Conservation (phyloP, 2,329 filamentous ascomycete genomes). For the Talaromyces marneffei region DNA sequence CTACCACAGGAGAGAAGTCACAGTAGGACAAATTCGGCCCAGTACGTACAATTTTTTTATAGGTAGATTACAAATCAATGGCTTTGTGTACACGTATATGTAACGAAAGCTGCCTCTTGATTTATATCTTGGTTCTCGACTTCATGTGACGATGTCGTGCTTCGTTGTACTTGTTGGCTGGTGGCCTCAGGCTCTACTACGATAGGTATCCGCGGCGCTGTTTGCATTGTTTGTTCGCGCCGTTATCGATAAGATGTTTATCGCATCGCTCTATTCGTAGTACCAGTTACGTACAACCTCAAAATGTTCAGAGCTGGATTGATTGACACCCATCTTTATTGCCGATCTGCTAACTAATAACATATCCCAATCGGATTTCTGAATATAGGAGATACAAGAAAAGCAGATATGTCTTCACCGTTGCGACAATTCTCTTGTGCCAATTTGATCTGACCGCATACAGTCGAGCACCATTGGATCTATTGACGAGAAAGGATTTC, state of each 20-base stretch:
- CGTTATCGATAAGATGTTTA: not conserved
- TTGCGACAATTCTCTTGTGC: not conserved
- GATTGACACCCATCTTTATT: not conserved
- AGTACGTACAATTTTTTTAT: not conserved
- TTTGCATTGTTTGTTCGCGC: constrained; percentile 9
- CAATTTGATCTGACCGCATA: not conserved
- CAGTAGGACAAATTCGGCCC: not conserved
- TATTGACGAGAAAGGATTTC: too few species aligned
- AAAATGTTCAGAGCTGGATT: not conserved
- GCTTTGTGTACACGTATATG: not conserved
- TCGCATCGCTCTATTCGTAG: too few species aligned
- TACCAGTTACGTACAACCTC: not conserved
- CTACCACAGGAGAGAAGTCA: not conserved
- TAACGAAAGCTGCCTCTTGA: too few species aligned
- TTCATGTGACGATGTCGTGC: constrained; percentile 5
- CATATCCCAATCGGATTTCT: not conserved
- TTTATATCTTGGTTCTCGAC: too few species aligned
- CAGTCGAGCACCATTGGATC: too few species aligned
- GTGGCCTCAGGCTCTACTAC: constrained; percentile 1
- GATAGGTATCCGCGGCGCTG: not conserved
- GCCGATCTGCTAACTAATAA: not conserved
- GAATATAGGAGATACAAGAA: not conserved
- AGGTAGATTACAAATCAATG: not conserved
- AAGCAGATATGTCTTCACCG: not conserved
- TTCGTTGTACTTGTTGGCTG: not conserved